Conservation (phyloP, 129 eudicot genomes). For the Chrysanthemum makinoi region DNA sequence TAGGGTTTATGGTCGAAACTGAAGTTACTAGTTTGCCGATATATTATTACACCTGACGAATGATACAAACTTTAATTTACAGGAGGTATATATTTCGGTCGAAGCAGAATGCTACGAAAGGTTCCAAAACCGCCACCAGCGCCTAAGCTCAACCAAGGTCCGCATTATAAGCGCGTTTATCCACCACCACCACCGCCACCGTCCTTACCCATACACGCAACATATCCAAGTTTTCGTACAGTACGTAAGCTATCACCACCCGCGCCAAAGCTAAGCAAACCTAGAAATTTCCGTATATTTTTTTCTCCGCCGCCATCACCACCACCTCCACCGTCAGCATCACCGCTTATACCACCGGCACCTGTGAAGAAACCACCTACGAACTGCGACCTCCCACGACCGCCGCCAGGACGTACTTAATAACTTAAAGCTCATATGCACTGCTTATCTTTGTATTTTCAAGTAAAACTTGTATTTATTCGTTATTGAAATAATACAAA, state of each 20-base stretch:
- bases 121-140: neutral
- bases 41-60: neutral
- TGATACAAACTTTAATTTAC: neutral
- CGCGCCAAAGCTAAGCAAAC: neutral
- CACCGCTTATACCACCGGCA: neutral
- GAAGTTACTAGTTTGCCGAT: too few relatives aligned
- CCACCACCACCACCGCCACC: neutral
- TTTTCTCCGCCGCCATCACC: neutral
- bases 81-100: neutral
- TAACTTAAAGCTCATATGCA: too few relatives aligned
- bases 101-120: constrained; percentile 2
- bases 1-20: neutral
- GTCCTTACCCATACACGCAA: neutral
- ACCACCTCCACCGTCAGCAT: neutral
- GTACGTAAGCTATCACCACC: neutral
- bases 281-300: neutral
- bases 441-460: too few relatives aligned
- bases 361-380: neutral
- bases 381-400: neutral
- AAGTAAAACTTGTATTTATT: too few relatives aligned
- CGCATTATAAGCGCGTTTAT: neutral
- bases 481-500: too few relatives aligned
- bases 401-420: neutral
- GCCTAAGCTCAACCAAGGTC: neutral
- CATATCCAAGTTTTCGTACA: neutral